Evolutionary conservation across 2,329 filamentous ascomycete genomes (phyloP), one percentile per base, ranked within the genome.

Genomic region (Periconia sp.): DNA sequence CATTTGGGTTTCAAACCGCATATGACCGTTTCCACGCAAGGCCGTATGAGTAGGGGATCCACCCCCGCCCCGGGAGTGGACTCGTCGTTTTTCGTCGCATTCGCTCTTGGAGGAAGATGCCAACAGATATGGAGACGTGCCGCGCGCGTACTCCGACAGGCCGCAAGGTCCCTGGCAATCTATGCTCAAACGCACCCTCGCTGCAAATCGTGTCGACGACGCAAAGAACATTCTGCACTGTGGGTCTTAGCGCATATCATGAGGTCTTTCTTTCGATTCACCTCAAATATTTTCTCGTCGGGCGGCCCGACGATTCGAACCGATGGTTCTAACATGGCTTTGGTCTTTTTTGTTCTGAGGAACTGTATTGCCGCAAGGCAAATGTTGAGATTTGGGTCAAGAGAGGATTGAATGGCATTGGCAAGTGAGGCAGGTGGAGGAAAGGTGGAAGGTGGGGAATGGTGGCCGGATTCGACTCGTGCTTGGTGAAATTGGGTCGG

Each of bases 81-180:
- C 45, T 46, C 53, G 52, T 49, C 40, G 33, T 42, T 55, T 55
- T 29, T 52, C 47, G 53, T 50, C 40, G 24, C 29, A 44, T 42
- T 46, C 43, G 35, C 51, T 40, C 15, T 31, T 28, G 25, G 60
- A 52, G 59, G 59, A 61, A 59, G 60, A 64, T 46, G 56, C 56
- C 60, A 56, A 51, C 48, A 52, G 62, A 55, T 49, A 57, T 62
- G 28, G 54, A 58, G 51, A 30, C 22, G 26, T 22, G 22, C 32
- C 43, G 22, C 21, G 30, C 30, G 19, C 25, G 28, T 9, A n/a
- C 31, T 59, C 52, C 56, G 56, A 59, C 26, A 65, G 60, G 45
- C 54, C 55, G 46, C 33, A 48, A 54, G 59, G 56, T 47, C 59
- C 61, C 19, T 63, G 60, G 60, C 56, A 57, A 24, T 33, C 5